Evolutionary conservation across 257 asterid species (phyloP).

Genomic region (Plectranthus barbatus): DNA sequence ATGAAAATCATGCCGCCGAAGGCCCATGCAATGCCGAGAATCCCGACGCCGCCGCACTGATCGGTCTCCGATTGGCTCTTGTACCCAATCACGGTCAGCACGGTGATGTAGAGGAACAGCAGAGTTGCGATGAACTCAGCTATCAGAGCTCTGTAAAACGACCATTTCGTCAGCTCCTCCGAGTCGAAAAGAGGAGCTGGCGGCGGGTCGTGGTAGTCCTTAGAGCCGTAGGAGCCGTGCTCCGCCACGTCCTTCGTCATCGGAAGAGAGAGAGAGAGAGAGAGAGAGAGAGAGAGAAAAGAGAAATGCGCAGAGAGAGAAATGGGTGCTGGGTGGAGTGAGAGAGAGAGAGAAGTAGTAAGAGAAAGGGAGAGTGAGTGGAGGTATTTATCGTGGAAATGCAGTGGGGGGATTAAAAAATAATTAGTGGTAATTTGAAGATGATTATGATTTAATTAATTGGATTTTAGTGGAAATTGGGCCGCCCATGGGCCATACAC

Average conservation of each 20-base stretch:
- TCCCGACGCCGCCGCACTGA: conserved; percentile 62
- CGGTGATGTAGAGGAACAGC: conserved; percentile 62
- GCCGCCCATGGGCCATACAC: conserved; percentile 38
- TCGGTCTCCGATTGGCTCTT: conserved; percentile 37
- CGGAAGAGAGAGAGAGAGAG: background rate
- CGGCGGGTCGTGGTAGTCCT: conserved; percentile 79
- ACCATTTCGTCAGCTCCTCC: conserved; percentile 57
- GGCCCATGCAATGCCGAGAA: conserved; percentile 83
- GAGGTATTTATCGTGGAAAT: conserved; percentile 21
- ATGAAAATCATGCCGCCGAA: conserved; percentile 80
- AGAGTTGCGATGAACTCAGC: conserved; percentile 78
- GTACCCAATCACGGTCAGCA: conserved; percentile 59
- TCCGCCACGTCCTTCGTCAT: conserved; percentile 42
- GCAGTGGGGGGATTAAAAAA: background rate
- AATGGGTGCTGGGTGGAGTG: background rate
- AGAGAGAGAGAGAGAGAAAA: background rate
- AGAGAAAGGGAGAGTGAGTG: background rate
- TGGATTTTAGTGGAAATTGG: conserved; percentile 14
- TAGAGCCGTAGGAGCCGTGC: conserved; percentile 42
- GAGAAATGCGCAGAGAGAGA: background rate
- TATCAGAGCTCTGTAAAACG: conserved; percentile 63
- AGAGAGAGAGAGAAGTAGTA: background rate
- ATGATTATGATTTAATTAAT: background rate
- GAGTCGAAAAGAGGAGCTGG: conserved; percentile 62
- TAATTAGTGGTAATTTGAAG: background rate